Base-by-base conservation (phyloP, 2,329 filamentous ascomycete genomes). In the Trichoderma sp. region DNA sequence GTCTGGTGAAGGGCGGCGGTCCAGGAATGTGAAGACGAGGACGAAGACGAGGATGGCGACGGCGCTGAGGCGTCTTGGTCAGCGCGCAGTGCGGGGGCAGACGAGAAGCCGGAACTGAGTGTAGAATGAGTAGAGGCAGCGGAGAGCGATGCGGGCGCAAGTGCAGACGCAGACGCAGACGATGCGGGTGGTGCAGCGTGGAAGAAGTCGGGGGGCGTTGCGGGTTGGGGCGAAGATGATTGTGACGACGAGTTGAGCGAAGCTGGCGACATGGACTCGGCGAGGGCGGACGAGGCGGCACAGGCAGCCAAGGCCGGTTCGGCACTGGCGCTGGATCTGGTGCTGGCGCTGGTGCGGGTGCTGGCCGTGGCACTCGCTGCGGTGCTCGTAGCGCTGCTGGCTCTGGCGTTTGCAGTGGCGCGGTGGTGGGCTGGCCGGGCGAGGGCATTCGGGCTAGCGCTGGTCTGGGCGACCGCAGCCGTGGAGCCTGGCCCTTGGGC, bases 181-280 rank as follows among this genome's bases (percentile, higher is more conserved):
- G 63, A 66, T 41, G 50, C 24, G 21, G 24, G 21, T 72, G 80
- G 76, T 76, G 78, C 68, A 75, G 80, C 75, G 71, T 78, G 81
- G 78, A 79, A 78, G 71, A 76, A 71, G 56, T 81, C 79, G 66
- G 78, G 79, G 41, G 80, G 80, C 66, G 83, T 84, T 77, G 79
- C 79, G 72, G 83, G 82, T 78, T 84, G 82, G 78, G 83, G 82
- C 79, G 83, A 83, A 75, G 82, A 81, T 76, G 82, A 82, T 78
- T 81, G 82, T 78, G 82, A 82, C 76, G 77, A 76, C 45, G 82
- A 83, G 78, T 80, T 81, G 78, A 83, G 80, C 74, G 82, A 83
- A 78, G 69, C 50, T 73, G 81, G 81, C 78, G 82, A 83, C 60
- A 63, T 63, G 29, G 60, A 63, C 79, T 82, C 81, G 79, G 81